These are phyloP conservation scores for Breviolum minutum DNA, from an alignment of 73 alveolate species.

Conservation along the genomic window DNA sequence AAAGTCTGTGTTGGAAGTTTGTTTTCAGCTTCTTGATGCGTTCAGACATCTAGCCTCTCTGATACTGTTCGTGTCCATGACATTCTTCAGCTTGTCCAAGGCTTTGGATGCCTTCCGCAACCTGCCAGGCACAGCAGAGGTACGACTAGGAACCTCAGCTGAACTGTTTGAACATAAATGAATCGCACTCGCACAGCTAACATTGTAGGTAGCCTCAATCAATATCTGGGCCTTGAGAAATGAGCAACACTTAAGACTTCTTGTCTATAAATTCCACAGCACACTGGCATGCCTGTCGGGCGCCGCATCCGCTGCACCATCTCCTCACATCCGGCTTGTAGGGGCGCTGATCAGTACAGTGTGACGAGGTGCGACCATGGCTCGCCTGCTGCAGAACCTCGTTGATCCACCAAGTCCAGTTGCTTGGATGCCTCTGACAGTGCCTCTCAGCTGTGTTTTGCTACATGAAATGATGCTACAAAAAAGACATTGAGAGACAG, in stretches of 20 bases:
- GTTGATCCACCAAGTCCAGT: constrained; percentile 73
- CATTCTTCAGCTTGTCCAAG: constrained; percentile 85
- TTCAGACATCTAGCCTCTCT: constrained; percentile 27
- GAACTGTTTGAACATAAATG: no score
- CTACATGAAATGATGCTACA: no score
- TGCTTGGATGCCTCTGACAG: constrained; percentile 32
- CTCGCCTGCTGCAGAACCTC: constrained; percentile 68
- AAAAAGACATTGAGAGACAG: no score
- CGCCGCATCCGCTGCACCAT: constrained; percentile 75
- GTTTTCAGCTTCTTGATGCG: no score
- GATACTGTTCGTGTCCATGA: constrained; percentile 61
- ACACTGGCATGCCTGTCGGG: constrained; percentile 29
- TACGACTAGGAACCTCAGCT: background rate
- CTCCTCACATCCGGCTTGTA: constrained; percentile 14
- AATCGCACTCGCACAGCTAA: no score
- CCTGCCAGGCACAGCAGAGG: background rate
- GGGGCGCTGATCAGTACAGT: background rate
- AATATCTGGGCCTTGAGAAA: no score
- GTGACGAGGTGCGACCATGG: background rate
- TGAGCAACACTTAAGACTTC: no score
- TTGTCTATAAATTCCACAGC: no score
- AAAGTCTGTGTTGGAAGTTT: background rate
- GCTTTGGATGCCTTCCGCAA: constrained; percentile 64
- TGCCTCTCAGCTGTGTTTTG: constrained; percentile 3
- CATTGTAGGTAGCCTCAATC: no score